phyloP scores from a whole-genome alignment of 352 stramenopile genomes.

The Aphanomyces astaci region DNA sequence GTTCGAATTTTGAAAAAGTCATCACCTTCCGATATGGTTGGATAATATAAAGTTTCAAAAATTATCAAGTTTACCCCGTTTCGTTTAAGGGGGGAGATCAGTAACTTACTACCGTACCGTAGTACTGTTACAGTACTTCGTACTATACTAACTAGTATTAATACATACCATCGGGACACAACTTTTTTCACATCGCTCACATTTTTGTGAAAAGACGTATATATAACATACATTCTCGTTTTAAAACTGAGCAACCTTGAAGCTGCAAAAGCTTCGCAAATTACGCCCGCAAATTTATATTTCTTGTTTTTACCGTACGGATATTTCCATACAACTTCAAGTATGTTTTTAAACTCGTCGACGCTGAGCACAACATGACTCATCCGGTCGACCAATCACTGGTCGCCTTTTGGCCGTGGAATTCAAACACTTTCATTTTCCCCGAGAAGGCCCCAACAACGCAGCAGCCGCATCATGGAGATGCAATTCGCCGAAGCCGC shows the following conservation, averaged over 20 bases:
- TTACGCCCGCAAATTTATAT: neutral
- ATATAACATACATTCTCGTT: neutral
- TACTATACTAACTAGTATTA: too few species aligned
- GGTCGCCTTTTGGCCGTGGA: neutral
- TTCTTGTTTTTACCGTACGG: neutral
- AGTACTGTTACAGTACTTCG: too few species aligned
- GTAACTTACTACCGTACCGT: too few species aligned
- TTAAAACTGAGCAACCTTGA: neutral
- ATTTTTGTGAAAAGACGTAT: neutral
- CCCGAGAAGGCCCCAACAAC: neutral
- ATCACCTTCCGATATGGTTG: too few species aligned
- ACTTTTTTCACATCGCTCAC: neutral
- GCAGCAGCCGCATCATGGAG: neutral
- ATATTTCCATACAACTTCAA: neutral
- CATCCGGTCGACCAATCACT: neutral
- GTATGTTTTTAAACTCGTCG: neutral
- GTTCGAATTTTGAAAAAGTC: too few species aligned
- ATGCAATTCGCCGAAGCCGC: slow-evolving; percentile 1
- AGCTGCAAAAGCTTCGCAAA: neutral
- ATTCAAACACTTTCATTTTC: slow-evolving; percentile 3
- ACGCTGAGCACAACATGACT: neutral
- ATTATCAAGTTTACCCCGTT: too few species aligned
- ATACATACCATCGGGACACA: too few species aligned
- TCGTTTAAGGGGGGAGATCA: too few species aligned
- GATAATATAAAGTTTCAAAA: too few species aligned